Evolutionary conservation across 192 early-diverging fungal species (phyloP), one percentile per base, ranked within the genome.

Genomic region (Phlyctochytrium planicorne): DNA sequence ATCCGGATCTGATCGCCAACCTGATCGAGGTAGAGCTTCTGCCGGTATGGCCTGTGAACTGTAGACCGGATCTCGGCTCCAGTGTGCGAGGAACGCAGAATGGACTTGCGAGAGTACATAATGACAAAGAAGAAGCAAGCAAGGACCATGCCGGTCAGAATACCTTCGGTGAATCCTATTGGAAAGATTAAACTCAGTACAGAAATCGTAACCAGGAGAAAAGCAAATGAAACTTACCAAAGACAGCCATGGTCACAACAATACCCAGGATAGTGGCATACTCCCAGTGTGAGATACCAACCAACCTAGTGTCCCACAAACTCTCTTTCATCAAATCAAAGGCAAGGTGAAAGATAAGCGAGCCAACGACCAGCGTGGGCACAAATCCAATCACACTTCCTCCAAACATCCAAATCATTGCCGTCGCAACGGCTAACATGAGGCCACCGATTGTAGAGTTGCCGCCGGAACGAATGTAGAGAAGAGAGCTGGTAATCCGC

Each of bases 111-210:
- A 0, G 77, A 37, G 73, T 83, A 83, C 65, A 82, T 81, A 16
- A 93, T 80, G 12, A 95, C 93, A 78, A 99, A 99, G 79, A 98
- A 98, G 32, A 98, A 76, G 74, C 93, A 96, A 2, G 97, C 93
- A 67, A 96, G 77, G 1, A 97, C 74, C 29, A 99, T 91, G 12
- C 97, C 97, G 30, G 95, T 72, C 56, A 96, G 88, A 64, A 97
- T 95, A 17, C 97, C 97, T 66, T 99, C 95, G 16, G 94, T 94
- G 76, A 99, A 99, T n/a, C 97, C 96, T 37, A 95, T 59, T 34
- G 77, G 40, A 14, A 67, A 65, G 34, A 35, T 36, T 62, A 59
- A n/a, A 24, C 14, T 32, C 6, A 30, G 31, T 34, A 10, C 20
- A 3, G 30, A 62, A 10, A 33, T n/a, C 62, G n/a, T 2, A 52